Evolutionary conservation across 2,329 filamentous ascomycete species (phyloP).

Genomic region (Cladophialophora immunda): DNA sequence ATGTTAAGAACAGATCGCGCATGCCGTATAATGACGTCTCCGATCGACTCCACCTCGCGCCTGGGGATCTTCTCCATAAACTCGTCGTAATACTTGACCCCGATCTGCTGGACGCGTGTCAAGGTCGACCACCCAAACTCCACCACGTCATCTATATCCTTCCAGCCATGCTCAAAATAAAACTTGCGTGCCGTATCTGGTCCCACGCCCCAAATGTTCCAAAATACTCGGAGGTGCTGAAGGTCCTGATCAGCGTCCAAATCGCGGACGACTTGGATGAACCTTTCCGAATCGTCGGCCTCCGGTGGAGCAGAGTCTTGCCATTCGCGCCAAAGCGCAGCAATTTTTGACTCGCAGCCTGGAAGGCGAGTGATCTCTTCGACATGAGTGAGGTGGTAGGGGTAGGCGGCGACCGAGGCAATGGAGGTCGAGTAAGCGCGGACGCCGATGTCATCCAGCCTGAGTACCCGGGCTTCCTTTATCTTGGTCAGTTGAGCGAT

Average conservation of each 20-base stretch:
- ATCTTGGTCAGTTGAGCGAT: constrained; percentile 78
- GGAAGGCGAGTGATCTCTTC: constrained; percentile 67
- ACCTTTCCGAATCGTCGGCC: constrained; percentile 54
- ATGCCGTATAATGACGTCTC: constrained; percentile 68
- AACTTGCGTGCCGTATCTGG: constrained; percentile 82
- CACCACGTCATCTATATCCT: constrained; percentile 84
- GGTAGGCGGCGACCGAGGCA: constrained; percentile 83
- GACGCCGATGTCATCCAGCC: constrained; percentile 78
- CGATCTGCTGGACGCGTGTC: constrained; percentile 86
- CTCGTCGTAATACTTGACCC: constrained; percentile 92
- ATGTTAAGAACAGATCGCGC: constrained; percentile 53
- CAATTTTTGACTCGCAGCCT: constrained; percentile 82
- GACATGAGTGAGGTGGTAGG: constrained; percentile 60
- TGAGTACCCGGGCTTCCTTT: constrained; percentile 73
- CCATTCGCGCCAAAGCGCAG: constrained; percentile 80
- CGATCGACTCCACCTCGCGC: constrained; percentile 76
- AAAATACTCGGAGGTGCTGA: constrained; percentile 73
- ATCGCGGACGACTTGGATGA: constrained; percentile 69
- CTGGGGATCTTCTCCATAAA: constrained; percentile 76
- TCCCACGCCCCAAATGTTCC: constrained; percentile 91
- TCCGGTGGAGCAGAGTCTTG: constrained; percentile 54
- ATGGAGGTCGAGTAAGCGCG: constrained; percentile 89
- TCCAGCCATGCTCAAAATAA: constrained; percentile 78
- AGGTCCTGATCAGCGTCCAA: constrained; percentile 72
- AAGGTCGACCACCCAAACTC: constrained; percentile 81